A percentile compares a stretch with the other conserved stretches of the same genome.
Evolutionary conservation across 306 rosid genomes (phyloP).

Genomic region (Sphenostylis stenocarpa): DNA sequence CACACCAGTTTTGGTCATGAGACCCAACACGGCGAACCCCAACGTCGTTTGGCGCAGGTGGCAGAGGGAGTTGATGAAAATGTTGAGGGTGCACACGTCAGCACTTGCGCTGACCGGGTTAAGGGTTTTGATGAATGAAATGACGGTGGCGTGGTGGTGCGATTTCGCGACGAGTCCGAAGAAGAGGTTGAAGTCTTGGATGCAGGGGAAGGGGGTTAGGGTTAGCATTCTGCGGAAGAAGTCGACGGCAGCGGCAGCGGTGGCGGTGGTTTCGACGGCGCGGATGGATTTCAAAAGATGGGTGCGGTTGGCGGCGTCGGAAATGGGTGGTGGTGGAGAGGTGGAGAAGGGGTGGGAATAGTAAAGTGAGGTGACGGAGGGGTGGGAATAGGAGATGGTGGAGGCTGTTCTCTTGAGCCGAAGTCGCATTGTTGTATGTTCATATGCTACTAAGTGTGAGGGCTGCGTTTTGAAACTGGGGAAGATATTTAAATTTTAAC

Average conservation of each 20-base stretch:
- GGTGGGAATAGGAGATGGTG: neutral
- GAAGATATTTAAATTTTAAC: neutral
- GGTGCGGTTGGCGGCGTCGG: neutral
- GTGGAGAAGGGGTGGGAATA: neutral
- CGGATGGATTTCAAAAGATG: neutral
- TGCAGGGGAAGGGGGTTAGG: constrained; percentile 16
- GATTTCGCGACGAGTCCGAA: constrained; percentile 30
- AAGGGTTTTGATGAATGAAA: constrained; percentile 28
- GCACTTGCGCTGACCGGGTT: neutral
- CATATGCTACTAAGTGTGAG: no score
- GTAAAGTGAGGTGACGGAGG: neutral
- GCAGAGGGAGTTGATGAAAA: constrained; percentile 36
- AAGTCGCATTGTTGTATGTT: neutral
- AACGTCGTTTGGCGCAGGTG: neutral
- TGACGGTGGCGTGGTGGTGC: constrained; percentile 10
- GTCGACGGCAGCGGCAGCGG: constrained; percentile 27
- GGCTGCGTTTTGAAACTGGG: neutral
- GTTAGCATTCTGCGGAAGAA: constrained; percentile 39
- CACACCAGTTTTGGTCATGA: constrained; percentile 25
- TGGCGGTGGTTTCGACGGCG: neutral
- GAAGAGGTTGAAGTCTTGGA: constrained; percentile 29
- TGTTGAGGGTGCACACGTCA: constrained; percentile 29
- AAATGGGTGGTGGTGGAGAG: neutral
- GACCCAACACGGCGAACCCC: constrained; percentile 32
- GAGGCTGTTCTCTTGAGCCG: neutral